Evolutionary conservation across 2,329 filamentous ascomycete genomes (phyloP).

Genomic region (Setomelanomma holmii): DNA sequence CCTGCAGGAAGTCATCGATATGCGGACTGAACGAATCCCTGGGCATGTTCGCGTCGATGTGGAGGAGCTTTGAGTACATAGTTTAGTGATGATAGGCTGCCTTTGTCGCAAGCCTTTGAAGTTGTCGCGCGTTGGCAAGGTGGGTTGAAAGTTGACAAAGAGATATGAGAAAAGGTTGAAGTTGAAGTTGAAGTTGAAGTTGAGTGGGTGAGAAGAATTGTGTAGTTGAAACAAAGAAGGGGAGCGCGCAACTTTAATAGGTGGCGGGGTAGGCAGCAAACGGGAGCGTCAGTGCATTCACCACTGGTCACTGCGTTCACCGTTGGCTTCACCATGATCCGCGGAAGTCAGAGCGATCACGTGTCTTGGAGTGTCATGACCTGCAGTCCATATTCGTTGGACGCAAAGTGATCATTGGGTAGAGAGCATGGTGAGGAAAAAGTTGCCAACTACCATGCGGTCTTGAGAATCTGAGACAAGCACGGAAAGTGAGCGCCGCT

Average conservation of each 20-base stretch:
- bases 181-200: background rate
- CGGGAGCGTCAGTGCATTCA: slow-evolving; percentile 8
- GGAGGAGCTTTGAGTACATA: too few species aligned
- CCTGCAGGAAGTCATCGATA: too few species aligned
- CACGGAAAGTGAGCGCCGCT: too few species aligned
- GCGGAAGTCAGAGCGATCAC: background rate
- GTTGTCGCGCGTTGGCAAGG: background rate
- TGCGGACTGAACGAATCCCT: too few species aligned
- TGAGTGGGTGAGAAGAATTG: background rate
- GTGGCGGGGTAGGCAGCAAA: slow-evolving; percentile 4
- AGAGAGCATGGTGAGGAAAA: too few species aligned
- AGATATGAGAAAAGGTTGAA: too few species aligned
- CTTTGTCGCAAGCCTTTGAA: background rate
- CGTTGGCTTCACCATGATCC: background rate
- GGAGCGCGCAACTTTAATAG: background rate
- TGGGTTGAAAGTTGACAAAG: background rate
- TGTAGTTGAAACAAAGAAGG: slow-evolving; percentile 8
- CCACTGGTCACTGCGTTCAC: slow-evolving; percentile 1
- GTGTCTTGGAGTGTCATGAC: too few species aligned
- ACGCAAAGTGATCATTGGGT: too few species aligned
- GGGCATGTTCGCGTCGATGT: too few species aligned
- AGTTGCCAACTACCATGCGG: too few species aligned
- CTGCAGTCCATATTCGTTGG: too few species aligned
- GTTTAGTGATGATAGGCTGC: background rate
- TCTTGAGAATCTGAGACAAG: too few species aligned